phyloP scores from a whole-genome alignment of 331 rosid species.

The Dryas integrifolia region DNA sequence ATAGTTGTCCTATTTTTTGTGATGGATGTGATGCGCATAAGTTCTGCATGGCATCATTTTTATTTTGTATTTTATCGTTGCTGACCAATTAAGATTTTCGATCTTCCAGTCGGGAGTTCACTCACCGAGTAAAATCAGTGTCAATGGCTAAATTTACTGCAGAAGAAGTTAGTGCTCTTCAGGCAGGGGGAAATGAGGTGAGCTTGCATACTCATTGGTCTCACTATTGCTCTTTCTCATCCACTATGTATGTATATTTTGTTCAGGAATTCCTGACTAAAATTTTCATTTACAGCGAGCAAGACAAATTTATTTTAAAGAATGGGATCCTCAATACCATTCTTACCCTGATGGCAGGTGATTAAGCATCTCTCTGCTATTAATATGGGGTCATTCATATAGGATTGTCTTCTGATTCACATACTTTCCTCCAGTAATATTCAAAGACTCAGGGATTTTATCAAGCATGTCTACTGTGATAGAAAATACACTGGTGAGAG shows the following conservation, averaged over 20 bases:
- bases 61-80: not conserved
- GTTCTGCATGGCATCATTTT: not conserved
- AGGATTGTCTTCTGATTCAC: conserved; percentile 36
- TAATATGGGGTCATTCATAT: conserved; percentile 1
- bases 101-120: conserved; percentile 77
- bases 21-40: not conserved
- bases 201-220: conserved; percentile 16
- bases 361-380: conserved; percentile 8
- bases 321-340: conserved; percentile 61
- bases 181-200: conserved; percentile 91
- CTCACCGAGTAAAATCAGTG: conserved; percentile 86
- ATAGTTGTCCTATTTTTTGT: not conserved
- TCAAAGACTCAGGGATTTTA: conserved; percentile 62
- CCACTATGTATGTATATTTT: conserved; percentile 1
- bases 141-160: conserved; percentile 75
- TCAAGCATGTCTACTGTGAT: conserved; percentile 67
- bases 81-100: conserved; percentile 20
- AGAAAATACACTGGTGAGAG: conserved; percentile 66
- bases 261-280: conserved; percentile 10
- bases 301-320: conserved; percentile 64
- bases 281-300: conserved; percentile 57
- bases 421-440: conserved; percentile 56
- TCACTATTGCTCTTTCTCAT: conserved; percentile 12
- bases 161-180: conserved; percentile 79
- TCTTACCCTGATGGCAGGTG: conserved; percentile 71